A percentile compares a stretch with the other conserved stretches of the same genome.
Conservation (phyloP, 1,284 basidiomycete genomes). For the Malassezia arunalokei region DNA sequence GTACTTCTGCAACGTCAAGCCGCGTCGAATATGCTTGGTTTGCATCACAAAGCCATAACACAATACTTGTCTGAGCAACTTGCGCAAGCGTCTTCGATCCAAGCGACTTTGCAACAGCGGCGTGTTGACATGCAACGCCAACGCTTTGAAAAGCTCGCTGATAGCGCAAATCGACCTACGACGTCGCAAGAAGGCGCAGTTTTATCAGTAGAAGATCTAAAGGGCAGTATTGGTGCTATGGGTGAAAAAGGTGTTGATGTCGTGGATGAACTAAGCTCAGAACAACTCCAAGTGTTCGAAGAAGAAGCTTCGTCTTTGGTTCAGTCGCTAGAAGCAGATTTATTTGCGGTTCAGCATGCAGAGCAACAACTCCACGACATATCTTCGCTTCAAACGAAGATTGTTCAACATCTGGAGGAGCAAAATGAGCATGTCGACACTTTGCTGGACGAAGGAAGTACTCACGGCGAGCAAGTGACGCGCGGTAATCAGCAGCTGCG, state of each 20-base stretch:
- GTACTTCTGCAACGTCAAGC: background rate
- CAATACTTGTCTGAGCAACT: slow-evolving; percentile 71
- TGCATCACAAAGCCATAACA: slow-evolving; percentile 69
- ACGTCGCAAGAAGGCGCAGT: background rate
- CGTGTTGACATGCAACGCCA: slow-evolving; percentile 27
- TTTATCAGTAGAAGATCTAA: background rate
- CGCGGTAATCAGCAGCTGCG: slow-evolving; percentile 73
- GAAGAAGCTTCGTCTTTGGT: slow-evolving; percentile 73
- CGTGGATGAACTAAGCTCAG: slow-evolving; percentile 47
- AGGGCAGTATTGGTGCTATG: slow-evolving; percentile 4
- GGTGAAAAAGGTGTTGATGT: slow-evolving; percentile 20
- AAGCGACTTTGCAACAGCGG: slow-evolving; percentile 69
- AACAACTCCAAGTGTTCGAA: slow-evolving; percentile 81
- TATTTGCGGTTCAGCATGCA: slow-evolving; percentile 73
- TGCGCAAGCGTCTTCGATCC: slow-evolving; percentile 61
- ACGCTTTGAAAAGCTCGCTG: slow-evolving; percentile 13
- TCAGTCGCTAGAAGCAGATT: slow-evolving; percentile 64
- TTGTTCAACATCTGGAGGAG: slow-evolving; percentile 67
- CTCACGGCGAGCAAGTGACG: slow-evolving; percentile 66
- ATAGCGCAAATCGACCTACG: background rate
- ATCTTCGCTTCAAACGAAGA: slow-evolving; percentile 72
- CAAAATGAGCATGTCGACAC: slow-evolving; percentile 82
- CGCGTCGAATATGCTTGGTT: slow-evolving; percentile 50
- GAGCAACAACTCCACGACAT: slow-evolving; percentile 79
- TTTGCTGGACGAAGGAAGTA: slow-evolving; percentile 74